Evolutionary conservation across 768 basidiomycete genomes (phyloP).

Genomic region (Hydnum rufescens): DNA sequence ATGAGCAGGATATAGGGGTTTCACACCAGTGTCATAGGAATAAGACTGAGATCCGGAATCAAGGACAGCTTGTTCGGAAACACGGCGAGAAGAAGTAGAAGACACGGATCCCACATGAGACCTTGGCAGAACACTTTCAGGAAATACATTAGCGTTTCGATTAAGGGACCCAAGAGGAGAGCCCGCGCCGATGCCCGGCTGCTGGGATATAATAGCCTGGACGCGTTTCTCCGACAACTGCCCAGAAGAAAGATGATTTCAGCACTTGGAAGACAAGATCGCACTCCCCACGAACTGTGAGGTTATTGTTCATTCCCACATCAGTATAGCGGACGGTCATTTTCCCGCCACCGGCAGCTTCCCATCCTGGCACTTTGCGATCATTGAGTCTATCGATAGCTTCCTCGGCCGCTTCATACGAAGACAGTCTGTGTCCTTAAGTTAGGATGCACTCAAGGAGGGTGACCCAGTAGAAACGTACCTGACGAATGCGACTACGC

Average conservation of each 20-base stretch:
- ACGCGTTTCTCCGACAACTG: not conserved
- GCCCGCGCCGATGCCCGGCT: not conserved
- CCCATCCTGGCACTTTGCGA: not conserved
- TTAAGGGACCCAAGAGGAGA: not conserved
- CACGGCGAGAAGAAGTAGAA: not conserved
- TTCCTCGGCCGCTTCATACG: not conserved
- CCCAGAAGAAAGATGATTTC: not conserved
- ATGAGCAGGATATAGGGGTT: no score
- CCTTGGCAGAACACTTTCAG: not conserved
- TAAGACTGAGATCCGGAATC: not conserved
- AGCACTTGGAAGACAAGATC: not conserved
- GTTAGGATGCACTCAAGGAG: not conserved
- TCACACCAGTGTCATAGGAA: not conserved
- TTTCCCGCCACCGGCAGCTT: not conserved
- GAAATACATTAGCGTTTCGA: not conserved
- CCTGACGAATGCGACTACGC: not conserved
- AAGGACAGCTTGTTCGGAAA: not conserved
- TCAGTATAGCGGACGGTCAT: not conserved
- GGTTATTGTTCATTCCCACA: not conserved
- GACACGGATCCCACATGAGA: not conserved
- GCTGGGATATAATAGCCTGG: not conserved
- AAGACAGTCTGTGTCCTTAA: not conserved
- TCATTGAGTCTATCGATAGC: not conserved
- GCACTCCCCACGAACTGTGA: not conserved
- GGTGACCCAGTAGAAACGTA: not conserved